These are phyloP conservation scores for Castanea sativa DNA, from an alignment of 306 rosid genomes.

Conservation along the genomic window DNA sequence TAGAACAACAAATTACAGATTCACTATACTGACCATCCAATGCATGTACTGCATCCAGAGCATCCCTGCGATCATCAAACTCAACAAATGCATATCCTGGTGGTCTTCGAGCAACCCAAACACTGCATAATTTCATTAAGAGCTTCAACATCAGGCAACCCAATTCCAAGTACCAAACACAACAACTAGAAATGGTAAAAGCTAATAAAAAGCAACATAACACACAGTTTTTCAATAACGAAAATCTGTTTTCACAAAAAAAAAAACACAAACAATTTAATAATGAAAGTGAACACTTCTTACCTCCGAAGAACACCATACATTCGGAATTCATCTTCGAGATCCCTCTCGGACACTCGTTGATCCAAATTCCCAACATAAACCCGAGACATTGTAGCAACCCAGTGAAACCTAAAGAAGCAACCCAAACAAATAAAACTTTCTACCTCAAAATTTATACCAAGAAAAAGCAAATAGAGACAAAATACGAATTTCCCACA, in stretches of 20 bases:
- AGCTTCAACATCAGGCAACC: neutral
- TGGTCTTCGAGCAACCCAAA: slow-evolving; percentile 98
- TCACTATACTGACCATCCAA: slow-evolving; percentile 66
- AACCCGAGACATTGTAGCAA: slow-evolving; percentile 67
- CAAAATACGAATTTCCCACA: neutral
- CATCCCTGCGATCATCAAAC: slow-evolving; percentile 97
- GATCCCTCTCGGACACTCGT: slow-evolving; percentile 84
- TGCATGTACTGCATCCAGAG: slow-evolving; percentile 84
- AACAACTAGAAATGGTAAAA: neutral
- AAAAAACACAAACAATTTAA: neutral
- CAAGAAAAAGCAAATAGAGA: neutral
- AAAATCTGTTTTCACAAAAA: neutral
- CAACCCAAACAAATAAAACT: neutral
- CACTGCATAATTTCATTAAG: slow-evolving; percentile 43
- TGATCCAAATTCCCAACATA: slow-evolving; percentile 91
- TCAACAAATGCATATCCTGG: slow-evolving; percentile 94
- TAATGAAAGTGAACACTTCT: neutral
- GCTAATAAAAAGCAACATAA: neutral
- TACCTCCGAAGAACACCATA: slow-evolving; percentile 91
- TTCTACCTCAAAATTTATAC: neutral
- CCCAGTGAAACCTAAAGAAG: slow-evolving; percentile 27
- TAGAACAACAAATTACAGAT: neutral
- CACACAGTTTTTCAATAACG: neutral
- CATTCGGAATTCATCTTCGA: slow-evolving; percentile 88
- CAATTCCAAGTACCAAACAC: neutral